Evolutionary conservation across 2,329 filamentous ascomycete species (phyloP).

Genomic region (Botrytis fragariae): DNA sequence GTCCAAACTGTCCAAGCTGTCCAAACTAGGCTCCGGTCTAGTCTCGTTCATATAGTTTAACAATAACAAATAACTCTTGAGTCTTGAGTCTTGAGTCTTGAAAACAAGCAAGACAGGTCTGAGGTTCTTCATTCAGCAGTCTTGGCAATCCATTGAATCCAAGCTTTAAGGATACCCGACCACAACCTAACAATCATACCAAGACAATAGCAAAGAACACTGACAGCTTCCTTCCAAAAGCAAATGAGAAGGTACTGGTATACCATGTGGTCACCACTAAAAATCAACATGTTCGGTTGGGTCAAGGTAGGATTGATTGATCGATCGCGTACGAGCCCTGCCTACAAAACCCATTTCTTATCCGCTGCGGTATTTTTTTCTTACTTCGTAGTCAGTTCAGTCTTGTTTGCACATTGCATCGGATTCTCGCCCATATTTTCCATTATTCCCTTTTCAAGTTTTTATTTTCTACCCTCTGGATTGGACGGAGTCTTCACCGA

Average conservation of each 20-base stretch:
- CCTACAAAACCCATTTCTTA: constrained; percentile 6
- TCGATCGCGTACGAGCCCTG: background rate
- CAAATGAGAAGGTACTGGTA: background rate
- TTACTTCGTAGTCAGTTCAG: background rate
- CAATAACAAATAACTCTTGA: background rate
- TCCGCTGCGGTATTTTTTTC: background rate
- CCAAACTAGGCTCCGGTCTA: background rate
- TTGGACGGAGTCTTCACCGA: constrained; percentile 13
- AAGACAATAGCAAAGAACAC: background rate
- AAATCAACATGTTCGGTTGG: background rate
- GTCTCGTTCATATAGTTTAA: background rate
- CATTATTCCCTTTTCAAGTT: background rate
- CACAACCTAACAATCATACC: constrained; percentile 8
- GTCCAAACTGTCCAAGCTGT: background rate
- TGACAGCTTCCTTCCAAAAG: background rate
- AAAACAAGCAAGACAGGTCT: background rate
- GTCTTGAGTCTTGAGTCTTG: background rate
- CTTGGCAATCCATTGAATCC: background rate
- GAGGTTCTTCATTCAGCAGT: background rate
- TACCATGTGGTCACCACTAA: background rate
- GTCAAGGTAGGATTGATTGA: constrained; percentile 9
- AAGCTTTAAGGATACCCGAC: background rate
- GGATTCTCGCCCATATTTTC: background rate
- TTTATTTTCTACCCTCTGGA: background rate
- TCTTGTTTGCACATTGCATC: constrained; percentile 1